Base-by-base conservation (phyloP, 345 rosid species). In the Eucalyptus grandis region DNA sequence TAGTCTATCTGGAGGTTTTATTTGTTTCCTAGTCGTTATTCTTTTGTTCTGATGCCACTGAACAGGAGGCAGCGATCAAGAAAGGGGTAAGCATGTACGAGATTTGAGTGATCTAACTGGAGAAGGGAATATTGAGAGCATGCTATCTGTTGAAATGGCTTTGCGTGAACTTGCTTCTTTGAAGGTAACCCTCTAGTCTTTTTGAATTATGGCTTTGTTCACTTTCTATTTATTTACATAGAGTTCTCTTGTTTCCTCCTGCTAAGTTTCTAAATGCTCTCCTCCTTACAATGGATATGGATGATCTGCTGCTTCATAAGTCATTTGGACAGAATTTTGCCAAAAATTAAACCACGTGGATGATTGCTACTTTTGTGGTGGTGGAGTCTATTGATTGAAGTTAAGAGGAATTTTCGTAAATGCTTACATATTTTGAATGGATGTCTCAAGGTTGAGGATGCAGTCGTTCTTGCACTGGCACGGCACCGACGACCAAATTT, bases 71-170 rank as follows among this genome's bases (percentile, higher is more conserved):
- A 93, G 89, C 80, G 93, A 93, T 91, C 88, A 91, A 87, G 97
- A 94, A 77, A 89, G 95, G 92, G 92, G 92, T 90, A 95, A 95
- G 90, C 88, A 89, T 89, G 90, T 85, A n/a, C 94, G 95, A 46
- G 96, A 94, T 91, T 88, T 95, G 92, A 96, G 93, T 93, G 98
- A 96, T 90, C 91, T 98, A 88, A 94, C 96, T 1, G 99, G 99
- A 93, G 99, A 98, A 93, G 99, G 99, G 91, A 98, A 97, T 94
- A 97, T 98, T 49, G 99, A 98, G 94, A 96, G 96, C 91, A 96
- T 97, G 97, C 99, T 97, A 90, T 96, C 99, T 77, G 99, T 98
- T 91, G 99, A 96, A 94, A 98, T 98, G 99, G 99, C 98, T 91
- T 92, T 98, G 93, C 93, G 96, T 92, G 99, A 98, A 91, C 91